phyloP scores from a whole-genome alignment of 331 rosid species.

The Malus hybrid region DNA sequence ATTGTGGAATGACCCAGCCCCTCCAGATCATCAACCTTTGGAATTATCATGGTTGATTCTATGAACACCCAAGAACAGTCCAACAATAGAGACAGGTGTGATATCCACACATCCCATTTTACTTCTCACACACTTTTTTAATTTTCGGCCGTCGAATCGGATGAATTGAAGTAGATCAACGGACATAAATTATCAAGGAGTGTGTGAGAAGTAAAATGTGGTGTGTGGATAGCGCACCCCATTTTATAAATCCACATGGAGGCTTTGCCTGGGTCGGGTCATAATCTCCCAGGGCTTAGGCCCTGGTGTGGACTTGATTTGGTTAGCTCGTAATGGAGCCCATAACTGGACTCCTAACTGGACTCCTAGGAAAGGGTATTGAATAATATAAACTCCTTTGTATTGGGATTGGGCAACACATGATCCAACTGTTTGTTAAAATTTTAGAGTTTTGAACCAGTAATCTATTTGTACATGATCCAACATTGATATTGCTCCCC shows the following conservation, averaged over 20 bases:
- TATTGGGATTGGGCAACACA: not conserved
- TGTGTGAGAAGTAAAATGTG: too few relatives aligned
- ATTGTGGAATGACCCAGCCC: not conserved
- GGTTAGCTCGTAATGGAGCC: not conserved
- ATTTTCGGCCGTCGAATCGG: too few relatives aligned
- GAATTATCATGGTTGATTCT: not conserved
- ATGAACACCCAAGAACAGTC: not conserved
- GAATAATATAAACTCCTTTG: not conserved
- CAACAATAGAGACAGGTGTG: not conserved
- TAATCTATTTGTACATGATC: not conserved
- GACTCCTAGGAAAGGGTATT: not conserved
- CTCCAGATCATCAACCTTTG: not conserved
- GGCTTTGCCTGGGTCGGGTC: too few relatives aligned
- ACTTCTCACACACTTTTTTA: too few relatives aligned
- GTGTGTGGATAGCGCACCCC: too few relatives aligned
- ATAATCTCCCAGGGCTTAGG: not conserved
- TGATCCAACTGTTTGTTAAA: not conserved
- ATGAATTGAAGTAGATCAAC: too few relatives aligned
- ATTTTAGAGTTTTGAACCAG: too few relatives aligned
- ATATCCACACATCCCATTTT: too few relatives aligned
- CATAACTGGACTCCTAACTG: not conserved
- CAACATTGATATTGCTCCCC: too few relatives aligned
- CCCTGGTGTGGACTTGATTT: not conserved
- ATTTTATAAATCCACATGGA: too few relatives aligned
- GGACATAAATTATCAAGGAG: too few relatives aligned